Evolutionary conservation across 176 grass and related monocot species (phyloP).

Genomic region (Phoenix roebelenii): DNA sequence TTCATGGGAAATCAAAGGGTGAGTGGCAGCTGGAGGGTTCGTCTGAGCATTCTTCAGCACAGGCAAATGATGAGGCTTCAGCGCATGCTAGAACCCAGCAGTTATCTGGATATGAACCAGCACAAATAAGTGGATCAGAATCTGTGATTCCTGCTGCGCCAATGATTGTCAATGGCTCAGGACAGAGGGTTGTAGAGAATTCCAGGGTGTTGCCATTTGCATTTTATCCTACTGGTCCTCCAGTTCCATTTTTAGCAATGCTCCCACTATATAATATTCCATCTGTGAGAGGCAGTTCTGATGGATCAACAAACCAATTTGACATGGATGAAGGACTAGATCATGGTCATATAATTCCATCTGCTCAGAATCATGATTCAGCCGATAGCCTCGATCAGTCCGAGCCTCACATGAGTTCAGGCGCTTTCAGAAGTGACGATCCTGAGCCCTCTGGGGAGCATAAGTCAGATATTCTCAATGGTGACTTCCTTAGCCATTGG

Average conservation of each 20-base stretch:
- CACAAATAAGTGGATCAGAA: slow-evolving; percentile 35
- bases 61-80: slow-evolving; percentile 33
- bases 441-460: slow-evolving; percentile 38
- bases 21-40: slow-evolving; percentile 47
- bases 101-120: slow-evolving; percentile 38
- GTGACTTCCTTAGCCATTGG: slow-evolving; percentile 55
- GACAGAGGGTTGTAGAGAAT: slow-evolving; percentile 54
- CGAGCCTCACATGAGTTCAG: slow-evolving; percentile 32
- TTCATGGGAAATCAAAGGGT: slow-evolving; percentile 32
- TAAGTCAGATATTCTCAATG: slow-evolving; percentile 70
- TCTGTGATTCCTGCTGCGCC: slow-evolving; percentile 41
- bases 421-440: slow-evolving; percentile 25
- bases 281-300: slow-evolving; percentile 15
- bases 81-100: slow-evolving; percentile 32
- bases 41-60: slow-evolving; percentile 27
- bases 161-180: slow-evolving; percentile 42
- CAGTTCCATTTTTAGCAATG: slow-evolving; percentile 46
- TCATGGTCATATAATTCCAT: slow-evolving; percentile 34
- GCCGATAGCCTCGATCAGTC: slow-evolving; percentile 30
- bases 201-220: slow-evolving; percentile 26
- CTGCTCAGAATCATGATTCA: slow-evolving; percentile 34
- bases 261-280: slow-evolving; percentile 29
- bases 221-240: slow-evolving; percentile 65
- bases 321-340: slow-evolving; percentile 41
- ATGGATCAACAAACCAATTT: slow-evolving; percentile 44